phyloP scores from a whole-genome alignment of 768 basidiomycete species.

The Phylloporus arenicola region DNA sequence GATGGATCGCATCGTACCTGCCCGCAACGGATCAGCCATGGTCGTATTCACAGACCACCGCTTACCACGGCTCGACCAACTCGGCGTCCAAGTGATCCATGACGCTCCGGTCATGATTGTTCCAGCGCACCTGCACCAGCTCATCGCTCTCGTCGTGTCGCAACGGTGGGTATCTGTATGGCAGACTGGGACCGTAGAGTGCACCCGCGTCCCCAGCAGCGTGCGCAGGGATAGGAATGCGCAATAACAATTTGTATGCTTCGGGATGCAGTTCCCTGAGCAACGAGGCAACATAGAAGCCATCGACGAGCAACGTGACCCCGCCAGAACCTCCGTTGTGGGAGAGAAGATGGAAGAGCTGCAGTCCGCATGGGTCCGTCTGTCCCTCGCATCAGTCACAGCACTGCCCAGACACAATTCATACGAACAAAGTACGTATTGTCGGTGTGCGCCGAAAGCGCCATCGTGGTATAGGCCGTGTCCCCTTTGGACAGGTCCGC shows the following conservation, averaged over 20 bases:
- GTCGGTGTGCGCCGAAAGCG: constrained; percentile 81
- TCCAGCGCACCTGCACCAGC: constrained; percentile 82
- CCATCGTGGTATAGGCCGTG: constrained; percentile 87
- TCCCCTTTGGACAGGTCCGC: constrained; percentile 88
- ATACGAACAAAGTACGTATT: constrained; percentile 47
- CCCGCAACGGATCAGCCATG: not conserved
- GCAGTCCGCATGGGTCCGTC: constrained; percentile 94
- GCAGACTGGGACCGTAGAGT: constrained; percentile 54
- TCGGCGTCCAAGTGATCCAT: constrained; percentile 56
- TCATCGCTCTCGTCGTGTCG: constrained; percentile 61
- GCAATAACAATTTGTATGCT: constrained; percentile 63
- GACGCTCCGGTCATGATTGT: constrained; percentile 88
- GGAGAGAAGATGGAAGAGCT: constrained; percentile 90
- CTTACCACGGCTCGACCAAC: constrained; percentile 70
- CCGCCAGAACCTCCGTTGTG: constrained; percentile 81
- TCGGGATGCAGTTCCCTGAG: constrained; percentile 69
- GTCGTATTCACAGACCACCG: not conserved
- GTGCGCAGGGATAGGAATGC: constrained; percentile 70
- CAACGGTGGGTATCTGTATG: constrained; percentile 64
- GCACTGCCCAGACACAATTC: not conserved
- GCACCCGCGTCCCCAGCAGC: constrained; percentile 73
- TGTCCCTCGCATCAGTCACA: constrained; percentile 27
- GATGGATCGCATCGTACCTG: constrained; percentile 76
- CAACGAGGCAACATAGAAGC: constrained; percentile 84
- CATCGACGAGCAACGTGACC: constrained; percentile 88